Conservation (phyloP, 2,329 filamentous ascomycete genomes). For the Sphaerostilbella broomeana region DNA sequence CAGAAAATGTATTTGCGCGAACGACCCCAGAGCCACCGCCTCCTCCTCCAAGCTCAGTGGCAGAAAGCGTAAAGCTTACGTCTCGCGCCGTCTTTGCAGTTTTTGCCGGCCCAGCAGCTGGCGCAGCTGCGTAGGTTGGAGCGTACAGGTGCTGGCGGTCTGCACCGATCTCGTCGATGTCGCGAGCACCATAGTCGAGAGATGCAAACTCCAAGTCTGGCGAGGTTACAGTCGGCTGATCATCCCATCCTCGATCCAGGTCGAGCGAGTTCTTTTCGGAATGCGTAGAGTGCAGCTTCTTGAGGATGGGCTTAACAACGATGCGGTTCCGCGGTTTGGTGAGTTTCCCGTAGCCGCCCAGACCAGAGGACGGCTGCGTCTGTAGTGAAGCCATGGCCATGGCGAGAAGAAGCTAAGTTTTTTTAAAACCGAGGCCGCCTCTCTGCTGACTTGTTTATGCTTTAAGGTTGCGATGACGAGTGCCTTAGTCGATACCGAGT, state of each 20-base stretch:
- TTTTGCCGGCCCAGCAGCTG: slow-evolving; percentile 17
- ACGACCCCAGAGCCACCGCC: slow-evolving; percentile 2
- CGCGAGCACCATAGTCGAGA: slow-evolving; percentile 23
- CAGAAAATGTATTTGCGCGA: slow-evolving; percentile 29
- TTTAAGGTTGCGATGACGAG: slow-evolving; percentile 10
- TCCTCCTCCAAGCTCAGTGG: slow-evolving; percentile 26
- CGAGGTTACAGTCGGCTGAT: slow-evolving; percentile 33
- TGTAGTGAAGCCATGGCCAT: slow-evolving; percentile 25
- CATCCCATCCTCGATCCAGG: slow-evolving; percentile 53
- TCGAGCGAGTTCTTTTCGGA: slow-evolving; percentile 59
- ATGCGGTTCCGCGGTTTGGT: slow-evolving; percentile 42
- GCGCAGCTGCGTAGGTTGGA: slow-evolving; percentile 16
- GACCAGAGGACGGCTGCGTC: slow-evolving; percentile 15
- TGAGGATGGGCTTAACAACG: slow-evolving; percentile 55
- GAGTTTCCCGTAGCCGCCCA: slow-evolving; percentile 21
- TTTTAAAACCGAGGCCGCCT: slow-evolving; percentile 7
- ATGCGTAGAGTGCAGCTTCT: slow-evolving; percentile 42
- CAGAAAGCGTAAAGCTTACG: slow-evolving; percentile 40
- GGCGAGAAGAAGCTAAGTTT: background rate
- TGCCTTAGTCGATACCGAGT: slow-evolving; percentile 6
- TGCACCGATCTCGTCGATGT: slow-evolving; percentile 20
- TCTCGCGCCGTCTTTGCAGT: slow-evolving; percentile 29
- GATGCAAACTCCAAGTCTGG: slow-evolving; percentile 22
- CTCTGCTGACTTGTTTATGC: slow-evolving; percentile 9
- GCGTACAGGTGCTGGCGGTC: slow-evolving; percentile 12